These are phyloP conservation scores for Dactylellina sp. DNA, from an alignment of 2,329 filamentous ascomycete genomes.

Conservation along the genomic window DNA sequence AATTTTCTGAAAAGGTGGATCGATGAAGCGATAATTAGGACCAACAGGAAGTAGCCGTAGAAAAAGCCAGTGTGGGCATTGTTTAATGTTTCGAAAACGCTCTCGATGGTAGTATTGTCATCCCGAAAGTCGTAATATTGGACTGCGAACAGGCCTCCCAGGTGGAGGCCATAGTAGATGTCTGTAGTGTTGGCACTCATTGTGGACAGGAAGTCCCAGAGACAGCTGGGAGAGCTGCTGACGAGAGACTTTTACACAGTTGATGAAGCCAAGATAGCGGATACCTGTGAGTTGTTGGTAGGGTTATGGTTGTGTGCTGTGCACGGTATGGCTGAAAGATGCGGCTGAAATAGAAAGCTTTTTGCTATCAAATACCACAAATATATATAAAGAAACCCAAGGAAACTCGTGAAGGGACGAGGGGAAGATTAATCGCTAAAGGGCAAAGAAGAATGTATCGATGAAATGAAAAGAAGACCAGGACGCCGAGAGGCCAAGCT, in stretches of 20 bases:
- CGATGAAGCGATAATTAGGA: slow-evolving; percentile 19
- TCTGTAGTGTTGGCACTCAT: slow-evolving; percentile 43
- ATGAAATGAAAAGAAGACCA: slow-evolving; percentile 10
- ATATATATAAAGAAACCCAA: slow-evolving; percentile 10
- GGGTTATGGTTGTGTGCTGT: background rate
- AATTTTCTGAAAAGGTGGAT: slow-evolving; percentile 51
- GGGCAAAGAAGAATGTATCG: slow-evolving; percentile 4
- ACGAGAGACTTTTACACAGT: background rate
- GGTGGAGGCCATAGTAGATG: slow-evolving; percentile 54
- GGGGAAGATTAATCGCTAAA: slow-evolving; percentile 18
- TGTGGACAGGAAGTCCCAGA: slow-evolving; percentile 17
- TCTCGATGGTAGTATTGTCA: slow-evolving; percentile 51
- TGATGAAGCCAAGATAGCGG: background rate
- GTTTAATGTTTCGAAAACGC: slow-evolving; percentile 54
- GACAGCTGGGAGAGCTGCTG: slow-evolving; percentile 31
- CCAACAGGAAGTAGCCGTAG: slow-evolving; percentile 51
- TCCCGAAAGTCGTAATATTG: slow-evolving; percentile 45
- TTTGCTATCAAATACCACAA: background rate
- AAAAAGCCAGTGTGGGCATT: slow-evolving; percentile 53
- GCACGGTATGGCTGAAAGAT: slow-evolving; percentile 21
- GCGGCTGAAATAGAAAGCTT: slow-evolving; percentile 46
- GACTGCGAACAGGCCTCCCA: slow-evolving; percentile 44
- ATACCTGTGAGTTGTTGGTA: background rate
- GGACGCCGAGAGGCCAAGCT: slow-evolving; percentile 50
- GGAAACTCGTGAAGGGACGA: slow-evolving; percentile 43